A percentile compares a stretch with the other conserved stretches of the same genome.
Conservation (phyloP, 306 rosid species). For the Dalbergia oliveri region DNA sequence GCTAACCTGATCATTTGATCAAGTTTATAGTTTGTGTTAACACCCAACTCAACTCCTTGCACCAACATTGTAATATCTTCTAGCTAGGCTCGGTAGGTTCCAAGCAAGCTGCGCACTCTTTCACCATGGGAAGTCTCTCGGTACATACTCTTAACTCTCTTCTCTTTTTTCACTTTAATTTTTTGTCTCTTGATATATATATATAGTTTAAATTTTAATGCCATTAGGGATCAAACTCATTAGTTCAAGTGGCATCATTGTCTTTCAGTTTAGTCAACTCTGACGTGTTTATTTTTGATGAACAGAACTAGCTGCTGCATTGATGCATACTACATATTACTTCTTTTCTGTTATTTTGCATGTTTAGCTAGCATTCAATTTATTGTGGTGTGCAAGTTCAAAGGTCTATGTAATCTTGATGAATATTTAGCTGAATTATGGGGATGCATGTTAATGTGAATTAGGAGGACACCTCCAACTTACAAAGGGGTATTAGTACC, state of each 20-base stretch:
- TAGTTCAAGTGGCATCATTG: neutral
- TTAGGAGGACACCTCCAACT: conserved; percentile 41
- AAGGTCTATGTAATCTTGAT: neutral
- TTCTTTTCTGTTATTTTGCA: neutral
- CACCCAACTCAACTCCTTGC: neutral
- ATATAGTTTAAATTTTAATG: neutral
- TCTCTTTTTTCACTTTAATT: neutral
- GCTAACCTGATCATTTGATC: neutral
- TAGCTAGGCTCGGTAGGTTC: neutral
- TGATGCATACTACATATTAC: no score
- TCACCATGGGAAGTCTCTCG: conserved; percentile 42
- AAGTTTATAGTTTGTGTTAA: neutral
- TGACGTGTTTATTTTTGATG: neutral
- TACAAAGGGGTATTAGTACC: neutral
- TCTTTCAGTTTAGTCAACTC: neutral
- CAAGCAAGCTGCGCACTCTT: neutral
- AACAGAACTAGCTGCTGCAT: neutral
- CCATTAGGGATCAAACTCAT: neutral
- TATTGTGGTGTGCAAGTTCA: neutral
- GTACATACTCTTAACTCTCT: conserved; percentile 2
- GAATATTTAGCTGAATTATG: neutral
- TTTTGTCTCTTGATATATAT: neutral
- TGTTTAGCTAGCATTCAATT: neutral
- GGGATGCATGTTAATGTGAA: neutral
- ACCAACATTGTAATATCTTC: neutral